A percentile compares a stretch with the other conserved stretches of the same genome.
phyloP scores from a whole-genome alignment of 2,329 filamentous ascomycete species.

The Nigrospora osmanthi region DNA sequence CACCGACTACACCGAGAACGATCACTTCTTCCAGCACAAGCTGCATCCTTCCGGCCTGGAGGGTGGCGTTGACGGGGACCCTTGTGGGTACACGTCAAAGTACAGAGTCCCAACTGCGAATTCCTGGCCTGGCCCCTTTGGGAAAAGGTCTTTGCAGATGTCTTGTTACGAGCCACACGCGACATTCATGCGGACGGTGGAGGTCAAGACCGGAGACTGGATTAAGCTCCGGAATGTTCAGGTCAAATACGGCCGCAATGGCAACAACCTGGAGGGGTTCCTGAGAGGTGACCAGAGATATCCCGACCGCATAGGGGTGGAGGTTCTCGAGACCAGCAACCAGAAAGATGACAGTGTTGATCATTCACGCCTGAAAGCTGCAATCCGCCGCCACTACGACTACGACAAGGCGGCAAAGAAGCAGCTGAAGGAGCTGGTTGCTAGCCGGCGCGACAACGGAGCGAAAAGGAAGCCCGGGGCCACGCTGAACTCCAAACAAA shows the following conservation, averaged over 20 bases:
- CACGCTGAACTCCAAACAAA: conserved; percentile 14
- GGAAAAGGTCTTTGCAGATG: conserved; percentile 63
- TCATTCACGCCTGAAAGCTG: conserved; percentile 39
- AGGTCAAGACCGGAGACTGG: conserved; percentile 53
- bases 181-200: conserved; percentile 34
- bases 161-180: conserved; percentile 65
- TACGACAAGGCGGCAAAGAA: conserved; percentile 42
- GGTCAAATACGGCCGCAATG: conserved; percentile 48
- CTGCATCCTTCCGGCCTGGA: conserved; percentile 18
- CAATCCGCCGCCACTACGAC: conserved; percentile 54
- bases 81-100: conserved; percentile 41
- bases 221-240: conserved; percentile 66
- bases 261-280: conserved; percentile 59
- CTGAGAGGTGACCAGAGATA: conserved; percentile 52
- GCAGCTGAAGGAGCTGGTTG: conserved; percentile 12
- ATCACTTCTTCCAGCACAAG: conserved; percentile 47
- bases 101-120: conserved; percentile 16
- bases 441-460: conserved; percentile 3
- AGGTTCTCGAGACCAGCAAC: conserved; percentile 33
- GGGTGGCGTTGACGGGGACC: conserved; percentile 39
- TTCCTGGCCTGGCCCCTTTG: conserved; percentile 68
- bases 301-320: conserved; percentile 48
- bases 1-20: conserved; percentile 75
- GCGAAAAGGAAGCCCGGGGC: conserved; percentile 12
- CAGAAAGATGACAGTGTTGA: conserved; percentile 30